A percentile compares a stretch with the other conserved stretches of the same genome.
These are phyloP conservation scores for Panus rudis DNA, from an alignment of 768 basidiomycete genomes.

Conservation along the genomic window DNA sequence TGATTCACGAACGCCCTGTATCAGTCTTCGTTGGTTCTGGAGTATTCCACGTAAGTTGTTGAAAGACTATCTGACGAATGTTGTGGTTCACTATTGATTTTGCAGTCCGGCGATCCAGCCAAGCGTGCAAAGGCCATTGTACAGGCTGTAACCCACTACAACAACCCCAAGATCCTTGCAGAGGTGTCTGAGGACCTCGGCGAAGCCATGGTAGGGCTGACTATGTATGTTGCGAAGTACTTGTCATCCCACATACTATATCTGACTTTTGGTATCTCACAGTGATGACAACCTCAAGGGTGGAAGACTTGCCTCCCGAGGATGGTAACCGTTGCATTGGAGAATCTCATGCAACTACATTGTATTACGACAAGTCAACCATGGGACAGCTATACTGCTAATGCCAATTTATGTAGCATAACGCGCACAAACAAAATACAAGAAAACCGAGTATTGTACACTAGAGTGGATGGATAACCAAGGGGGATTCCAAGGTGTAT, in stretches of 20 bases:
- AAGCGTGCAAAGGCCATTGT: slow-evolving; percentile 95
- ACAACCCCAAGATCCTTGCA: slow-evolving; percentile 87
- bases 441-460: too few species aligned
- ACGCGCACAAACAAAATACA: too few species aligned
- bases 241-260: neutral
- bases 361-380: too few species aligned
- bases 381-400: too few species aligned
- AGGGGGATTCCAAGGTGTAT: too few species aligned
- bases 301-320: slow-evolving; percentile 61
- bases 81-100: neutral
- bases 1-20: too few species aligned
- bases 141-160: slow-evolving; percentile 93
- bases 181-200: slow-evolving; percentile 87
- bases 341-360: too few species aligned
- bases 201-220: slow-evolving; percentile 88
- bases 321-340: too few species aligned
- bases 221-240: slow-evolving; percentile 52
- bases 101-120: slow-evolving; percentile 86
- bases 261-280: slow-evolving; percentile 1
- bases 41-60: slow-evolving; percentile 75
- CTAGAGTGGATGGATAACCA: too few species aligned
- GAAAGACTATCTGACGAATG: neutral
- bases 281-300: slow-evolving; percentile 67
- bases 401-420: too few species aligned
- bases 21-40: slow-evolving; percentile 96